Evolutionary conservation across 306 rosid genomes (phyloP), one percentile per base, ranked within the genome.

Genomic region (Ormosia emarginata): DNA sequence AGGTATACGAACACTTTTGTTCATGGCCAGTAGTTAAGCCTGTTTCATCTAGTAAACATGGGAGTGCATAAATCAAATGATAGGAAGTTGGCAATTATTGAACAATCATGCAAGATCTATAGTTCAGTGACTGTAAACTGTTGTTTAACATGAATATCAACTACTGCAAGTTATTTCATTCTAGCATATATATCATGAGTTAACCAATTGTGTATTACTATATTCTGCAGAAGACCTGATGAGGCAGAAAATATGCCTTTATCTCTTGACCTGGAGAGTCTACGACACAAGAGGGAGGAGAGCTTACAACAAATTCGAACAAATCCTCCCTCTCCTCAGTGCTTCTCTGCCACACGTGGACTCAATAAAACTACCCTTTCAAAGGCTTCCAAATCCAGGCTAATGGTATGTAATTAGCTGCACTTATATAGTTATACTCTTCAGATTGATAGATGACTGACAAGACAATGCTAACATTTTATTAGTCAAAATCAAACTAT

Each of bases 321-420:
- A 58, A 92, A 92, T 78, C 99, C 99, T 81, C 99, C 99, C 37
- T 92, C 99, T 74, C 99, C 99, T 63, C 98, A 95, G 85, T 93
- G 99, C 91, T 95, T 95, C 89, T 95, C 98, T 53, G 87, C 83
- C 7, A 18, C 80, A 47, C 86, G 71, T 55, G 85, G 81, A 41
- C 83, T 84, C 18, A 77, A 63, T 30, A 92, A 87, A 84, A 36
- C 77, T 36, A 83, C 84, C 44, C 79, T 90, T 71, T 77, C 91
- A 72, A 83, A 85, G 87, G 64, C 84, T 58, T 78, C 88, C 64
- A 88, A 85, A 83, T 88, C 95, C 63, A 69, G 85, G 82, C 78
- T 92, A 49, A 89, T 85, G 98, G 99, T 93, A 86, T 11, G 89
- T 71, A 66, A 1, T 78, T 67, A 50, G 34, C 82, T 2, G 36